phyloP scores from a whole-genome alignment of 23 red algal genomes.

The Rhodosorus marinus region DNA sequence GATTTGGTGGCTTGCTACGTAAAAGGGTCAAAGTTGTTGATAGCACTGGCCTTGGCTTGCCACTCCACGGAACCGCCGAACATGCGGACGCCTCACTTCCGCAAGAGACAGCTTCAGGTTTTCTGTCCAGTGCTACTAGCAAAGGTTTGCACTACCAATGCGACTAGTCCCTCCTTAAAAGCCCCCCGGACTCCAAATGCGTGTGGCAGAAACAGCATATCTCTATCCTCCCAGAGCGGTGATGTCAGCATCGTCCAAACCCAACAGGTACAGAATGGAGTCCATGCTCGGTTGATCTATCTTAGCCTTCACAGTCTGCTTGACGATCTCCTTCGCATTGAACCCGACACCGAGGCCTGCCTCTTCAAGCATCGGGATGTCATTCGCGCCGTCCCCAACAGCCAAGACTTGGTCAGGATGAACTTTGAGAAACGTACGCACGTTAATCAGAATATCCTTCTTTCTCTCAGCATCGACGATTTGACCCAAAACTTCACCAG shows the following conservation, averaged over 20 bases:
- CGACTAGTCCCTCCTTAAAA: too few relatives aligned
- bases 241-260: conserved; percentile 23
- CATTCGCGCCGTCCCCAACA: conserved; percentile 69
- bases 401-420: conserved; percentile 19
- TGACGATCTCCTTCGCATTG: conserved; percentile 49
- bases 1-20: too few relatives aligned
- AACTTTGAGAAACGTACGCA: conserved; percentile 1
- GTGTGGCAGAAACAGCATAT: too few relatives aligned
- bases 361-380: conserved; percentile 38
- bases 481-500: conserved; percentile 22
- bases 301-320: conserved; percentile 17
- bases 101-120: too few relatives aligned
- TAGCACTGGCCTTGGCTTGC: too few relatives aligned
- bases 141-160: too few relatives aligned
- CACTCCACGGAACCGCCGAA: too few relatives aligned
- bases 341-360: conserved; percentile 57
- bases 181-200: too few relatives aligned
- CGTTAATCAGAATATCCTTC: conserved; percentile 2
- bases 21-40: too few relatives aligned
- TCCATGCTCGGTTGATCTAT: conserved; percentile 22
- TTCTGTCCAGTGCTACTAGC: too few relatives aligned
- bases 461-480: conserved; percentile 53
- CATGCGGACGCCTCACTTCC: too few relatives aligned
- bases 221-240: not conserved
- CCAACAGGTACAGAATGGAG: conserved; percentile 43